A percentile compares a stretch with the other conserved stretches of the same genome.
phyloP scores from a whole-genome alignment of 768 basidiomycete species.

The Pulveroboletus sp. region DNA sequence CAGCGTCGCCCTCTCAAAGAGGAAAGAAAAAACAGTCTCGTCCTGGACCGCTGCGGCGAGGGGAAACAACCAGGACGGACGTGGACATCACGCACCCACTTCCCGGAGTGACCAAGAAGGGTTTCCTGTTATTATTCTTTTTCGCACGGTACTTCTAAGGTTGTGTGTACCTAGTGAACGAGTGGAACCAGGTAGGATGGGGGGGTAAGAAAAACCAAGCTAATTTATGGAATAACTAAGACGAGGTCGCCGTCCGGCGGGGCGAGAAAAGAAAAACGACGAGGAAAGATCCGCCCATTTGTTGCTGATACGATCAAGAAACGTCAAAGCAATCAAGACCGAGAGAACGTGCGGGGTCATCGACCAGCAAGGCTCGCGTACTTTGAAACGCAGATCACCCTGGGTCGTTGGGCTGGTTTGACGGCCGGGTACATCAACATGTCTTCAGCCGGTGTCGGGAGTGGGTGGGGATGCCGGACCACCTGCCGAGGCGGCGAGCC shows the following conservation, averaged over 20 bases:
- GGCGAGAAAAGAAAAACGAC: background rate
- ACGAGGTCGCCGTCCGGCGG: too few species aligned
- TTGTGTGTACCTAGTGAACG: too few species aligned
- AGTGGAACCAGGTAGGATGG: too few species aligned
- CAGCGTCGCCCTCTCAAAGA: conserved; percentile 20
- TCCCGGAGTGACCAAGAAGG: background rate
- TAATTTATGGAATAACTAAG: conserved; percentile 29
- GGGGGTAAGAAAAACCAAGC: background rate
- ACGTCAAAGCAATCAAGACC: background rate
- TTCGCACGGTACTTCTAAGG: conserved; percentile 26
- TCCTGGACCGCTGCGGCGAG: conserved; percentile 7
- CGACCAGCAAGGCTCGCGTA: conserved; percentile 32
- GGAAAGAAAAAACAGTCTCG: conserved; percentile 21
- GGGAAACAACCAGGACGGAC: conserved; percentile 14
- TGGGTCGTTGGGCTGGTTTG: conserved; percentile 9
- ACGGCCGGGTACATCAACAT: conserved; percentile 38
- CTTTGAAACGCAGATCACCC: conserved; percentile 22
- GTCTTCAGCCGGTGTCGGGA: conserved; percentile 53
- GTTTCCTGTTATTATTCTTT: background rate
- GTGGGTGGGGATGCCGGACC: conserved; percentile 38
- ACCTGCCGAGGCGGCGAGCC: conserved; percentile 12
- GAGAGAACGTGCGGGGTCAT: conserved; percentile 9
- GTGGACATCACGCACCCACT: conserved; percentile 16
- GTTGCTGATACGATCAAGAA: background rate
- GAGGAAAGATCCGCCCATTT: conserved; percentile 1